Evolutionary conservation across 306 rosid species (phyloP), one percentile per base, ranked within the genome.

Genomic region (Cicer judaicum): DNA sequence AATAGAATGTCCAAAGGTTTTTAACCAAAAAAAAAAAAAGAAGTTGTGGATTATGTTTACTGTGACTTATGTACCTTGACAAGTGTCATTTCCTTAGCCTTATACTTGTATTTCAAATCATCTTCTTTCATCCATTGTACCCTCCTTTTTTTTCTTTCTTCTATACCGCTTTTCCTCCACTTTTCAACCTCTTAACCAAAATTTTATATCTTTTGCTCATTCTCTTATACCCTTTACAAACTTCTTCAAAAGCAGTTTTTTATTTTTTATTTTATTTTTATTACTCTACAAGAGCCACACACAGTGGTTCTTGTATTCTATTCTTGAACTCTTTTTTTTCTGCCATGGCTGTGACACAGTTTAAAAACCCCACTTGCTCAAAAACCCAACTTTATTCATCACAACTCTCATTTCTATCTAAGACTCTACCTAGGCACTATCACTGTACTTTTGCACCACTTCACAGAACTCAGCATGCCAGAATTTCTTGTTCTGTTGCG

Each of bases 71-170:
- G 12, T 34, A 5, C 5, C 6, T 29, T 76, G 90, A 76, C 96
- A 91, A 42, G 93, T 93, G 97, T 91, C 97, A 75, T 73, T 0
- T 56, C 84, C 75, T 46, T 64, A 68, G 88, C 97, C 98, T 87
- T 74, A 88, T 10, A 62, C 83, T 81, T 36, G 34, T 19, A 55
- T 80, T 84, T 85, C 87, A 84, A 82, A 61, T 75, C 80, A 52
- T 60, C 50, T 21, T 60, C 2, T 42, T 7, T 34, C 14, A 4
- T 44, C 14, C 46, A 6, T 0, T 59, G 6, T 41, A 5, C 21
- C 70, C 62, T 2, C 74, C 66, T 4, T 19, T 54, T 60, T 18
- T 53, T 1, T 38, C 39, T 3, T 10, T 10, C 43, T 41, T 34
- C 66, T 40, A 39, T 11, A n/a, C 43, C 55, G 64, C n/a, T 80